Evolutionary conservation across 257 asterid species (phyloP).

Genomic region (Solanum phureja): DNA sequence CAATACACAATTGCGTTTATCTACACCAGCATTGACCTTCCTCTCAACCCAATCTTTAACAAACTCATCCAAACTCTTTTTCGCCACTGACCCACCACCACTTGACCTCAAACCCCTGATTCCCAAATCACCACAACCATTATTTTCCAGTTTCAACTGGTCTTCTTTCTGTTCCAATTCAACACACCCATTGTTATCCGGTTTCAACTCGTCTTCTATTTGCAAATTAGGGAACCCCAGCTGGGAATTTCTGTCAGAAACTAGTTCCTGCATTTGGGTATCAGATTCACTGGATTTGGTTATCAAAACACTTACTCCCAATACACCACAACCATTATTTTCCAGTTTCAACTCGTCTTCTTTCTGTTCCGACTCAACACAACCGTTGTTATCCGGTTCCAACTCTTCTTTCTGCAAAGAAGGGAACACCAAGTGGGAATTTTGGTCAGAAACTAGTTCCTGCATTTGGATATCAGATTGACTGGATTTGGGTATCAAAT

Average conservation of each 20-base stretch:
- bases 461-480: not conserved
- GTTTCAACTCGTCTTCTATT: not conserved
- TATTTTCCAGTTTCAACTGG: not conserved
- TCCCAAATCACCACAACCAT: not conserved
- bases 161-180: not conserved
- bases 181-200: not conserved
- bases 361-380: not conserved
- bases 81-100: not conserved
- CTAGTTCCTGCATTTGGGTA: not conserved
- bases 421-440: not conserved
- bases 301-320: not conserved
- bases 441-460: not conserved
- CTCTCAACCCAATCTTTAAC: constrained; percentile 37
- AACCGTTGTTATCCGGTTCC: not conserved
- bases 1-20: constrained; percentile 31
- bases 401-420: not conserved
- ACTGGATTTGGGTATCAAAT: not conserved
- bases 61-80: constrained; percentile 18
- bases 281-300: not conserved
- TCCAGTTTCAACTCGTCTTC: not conserved
- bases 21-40: constrained; percentile 33
- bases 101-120: not conserved
- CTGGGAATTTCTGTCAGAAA: not conserved
- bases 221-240: not conserved
- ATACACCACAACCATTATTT: not conserved